These are phyloP conservation scores for Uronychia binucleata DNA, from an alignment of 73 alveolate genomes.

Conservation along the genomic window DNA sequence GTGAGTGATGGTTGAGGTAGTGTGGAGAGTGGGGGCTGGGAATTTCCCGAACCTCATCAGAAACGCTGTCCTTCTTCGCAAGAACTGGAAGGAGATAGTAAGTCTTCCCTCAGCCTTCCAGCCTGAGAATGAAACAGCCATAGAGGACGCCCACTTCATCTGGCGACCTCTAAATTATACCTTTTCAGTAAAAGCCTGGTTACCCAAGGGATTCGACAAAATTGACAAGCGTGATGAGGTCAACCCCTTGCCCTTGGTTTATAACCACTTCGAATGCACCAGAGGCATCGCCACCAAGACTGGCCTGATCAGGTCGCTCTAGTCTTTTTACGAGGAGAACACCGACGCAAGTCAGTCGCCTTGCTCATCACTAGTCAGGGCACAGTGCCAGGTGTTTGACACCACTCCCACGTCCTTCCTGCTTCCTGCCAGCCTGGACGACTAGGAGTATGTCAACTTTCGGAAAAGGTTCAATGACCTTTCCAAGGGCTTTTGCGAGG, in stretches of 20 bases:
- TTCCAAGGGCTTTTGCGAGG: slow-evolving; percentile 30
- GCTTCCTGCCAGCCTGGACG: slow-evolving; percentile 43
- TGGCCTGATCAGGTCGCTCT: slow-evolving; percentile 45
- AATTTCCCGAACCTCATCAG: slow-evolving; percentile 8
- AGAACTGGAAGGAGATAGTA: slow-evolving; percentile 29
- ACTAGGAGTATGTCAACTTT: slow-evolving; percentile 29
- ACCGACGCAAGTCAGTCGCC: slow-evolving; percentile 39
- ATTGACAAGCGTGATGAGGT: slow-evolving; percentile 16
- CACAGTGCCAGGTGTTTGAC: slow-evolving; percentile 55
- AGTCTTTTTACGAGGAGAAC: slow-evolving; percentile 21
- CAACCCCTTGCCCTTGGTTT: slow-evolving; percentile 33
- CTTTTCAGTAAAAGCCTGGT: slow-evolving; percentile 17
- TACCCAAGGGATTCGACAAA: slow-evolving; percentile 24
- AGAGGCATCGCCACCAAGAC: slow-evolving; percentile 59
- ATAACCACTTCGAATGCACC: slow-evolving; percentile 52
- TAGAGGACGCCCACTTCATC: slow-evolving; percentile 35
- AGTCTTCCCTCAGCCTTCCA: neutral
- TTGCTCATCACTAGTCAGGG: slow-evolving; percentile 1
- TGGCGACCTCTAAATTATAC: slow-evolving; percentile 60
- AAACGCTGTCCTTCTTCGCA: neutral
- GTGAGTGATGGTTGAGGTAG: too few species aligned
- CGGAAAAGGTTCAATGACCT: slow-evolving; percentile 59
- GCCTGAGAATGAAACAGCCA: slow-evolving; percentile 25
- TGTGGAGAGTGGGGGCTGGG: slow-evolving; percentile 11
- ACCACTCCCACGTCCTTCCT: slow-evolving; percentile 76